Percentiles rank a stretch among this genome's conserved stretches.
Conservation (phyloP, 768 basidiomycete genomes). For the Tylopilus felleus region DNA sequence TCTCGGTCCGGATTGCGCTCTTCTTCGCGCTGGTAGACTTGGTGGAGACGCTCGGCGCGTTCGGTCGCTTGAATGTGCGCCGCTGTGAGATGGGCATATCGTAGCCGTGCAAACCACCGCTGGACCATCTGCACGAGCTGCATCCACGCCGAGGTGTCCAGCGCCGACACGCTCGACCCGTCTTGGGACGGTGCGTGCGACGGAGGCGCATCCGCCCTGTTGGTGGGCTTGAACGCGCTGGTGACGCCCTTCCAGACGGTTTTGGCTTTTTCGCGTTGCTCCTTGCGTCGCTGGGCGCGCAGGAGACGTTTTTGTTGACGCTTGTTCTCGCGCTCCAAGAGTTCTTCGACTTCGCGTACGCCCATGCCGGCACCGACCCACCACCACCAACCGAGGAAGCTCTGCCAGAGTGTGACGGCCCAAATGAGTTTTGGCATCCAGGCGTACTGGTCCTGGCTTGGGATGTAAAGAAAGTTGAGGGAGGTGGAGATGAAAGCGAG, state of each 20-base stretch:
- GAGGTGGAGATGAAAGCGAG: slow-evolving; percentile 82
- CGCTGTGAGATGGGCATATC: slow-evolving; percentile 69
- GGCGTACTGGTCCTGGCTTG: slow-evolving; percentile 75
- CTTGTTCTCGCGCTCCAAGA: slow-evolving; percentile 52
- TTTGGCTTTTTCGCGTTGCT: slow-evolving; percentile 51
- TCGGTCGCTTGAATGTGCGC: slow-evolving; percentile 70
- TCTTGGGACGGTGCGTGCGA: slow-evolving; percentile 11
- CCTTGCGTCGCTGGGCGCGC: slow-evolving; percentile 45
- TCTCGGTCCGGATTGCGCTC: slow-evolving; percentile 20
- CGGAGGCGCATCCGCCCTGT: neutral
- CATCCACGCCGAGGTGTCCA: neutral
- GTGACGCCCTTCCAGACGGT: slow-evolving; percentile 59
- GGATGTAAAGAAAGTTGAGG: slow-evolving; percentile 87
- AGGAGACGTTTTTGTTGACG: slow-evolving; percentile 45
- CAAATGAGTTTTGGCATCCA: slow-evolving; percentile 92
- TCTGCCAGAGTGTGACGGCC: slow-evolving; percentile 95
- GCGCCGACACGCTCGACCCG: neutral
- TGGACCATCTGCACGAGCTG: slow-evolving; percentile 36
- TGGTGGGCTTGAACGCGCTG: slow-evolving; percentile 39
- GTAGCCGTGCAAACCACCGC: slow-evolving; percentile 56
- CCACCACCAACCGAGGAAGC: slow-evolving; percentile 98
- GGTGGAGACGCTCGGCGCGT: slow-evolving; percentile 61
- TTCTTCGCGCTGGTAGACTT: slow-evolving; percentile 46
- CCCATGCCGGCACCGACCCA: slow-evolving; percentile 95
- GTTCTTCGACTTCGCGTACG: slow-evolving; percentile 65